Conservation (phyloP, 805 yeast species). For the Kazachstania viticola region DNA sequence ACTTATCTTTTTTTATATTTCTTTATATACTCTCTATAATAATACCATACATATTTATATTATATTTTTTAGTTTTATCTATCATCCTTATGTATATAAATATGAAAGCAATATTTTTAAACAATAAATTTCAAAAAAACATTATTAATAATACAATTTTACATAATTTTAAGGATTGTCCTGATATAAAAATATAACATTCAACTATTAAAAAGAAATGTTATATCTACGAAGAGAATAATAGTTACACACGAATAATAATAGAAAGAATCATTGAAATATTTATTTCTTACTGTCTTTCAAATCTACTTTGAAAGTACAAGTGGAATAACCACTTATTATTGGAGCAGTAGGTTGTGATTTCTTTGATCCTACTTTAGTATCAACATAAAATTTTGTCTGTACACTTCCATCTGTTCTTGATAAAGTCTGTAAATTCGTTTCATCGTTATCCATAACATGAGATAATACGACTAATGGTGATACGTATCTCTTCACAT, state of each 20-base stretch:
- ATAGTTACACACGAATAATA: too few relatives aligned
- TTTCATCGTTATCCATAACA: neutral
- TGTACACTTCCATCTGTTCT: neutral
- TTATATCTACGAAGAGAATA: too few relatives aligned
- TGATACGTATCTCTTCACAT: neutral
- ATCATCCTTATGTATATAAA: too few relatives aligned
- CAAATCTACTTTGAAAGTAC: conserved; percentile 15
- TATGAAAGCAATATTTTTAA: too few relatives aligned
- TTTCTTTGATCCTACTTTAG: conserved; percentile 6
- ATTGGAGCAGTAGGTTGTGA: conserved; percentile 5
- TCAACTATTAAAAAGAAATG: neutral
- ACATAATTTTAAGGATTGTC: too few relatives aligned
- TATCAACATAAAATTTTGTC: conserved; percentile 7
- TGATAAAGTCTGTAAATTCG: neutral
- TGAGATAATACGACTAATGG: neutral
- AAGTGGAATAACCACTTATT: conserved; percentile 11
- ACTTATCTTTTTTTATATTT: too few relatives aligned
- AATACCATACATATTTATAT: too few relatives aligned
- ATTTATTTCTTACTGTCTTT: conserved; percentile 4
- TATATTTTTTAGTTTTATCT: too few relatives aligned
- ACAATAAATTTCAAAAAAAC: neutral
- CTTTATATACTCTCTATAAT: too few relatives aligned
- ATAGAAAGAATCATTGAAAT: neutral
- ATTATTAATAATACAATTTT: too few relatives aligned
- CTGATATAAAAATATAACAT: neutral